Base-by-base conservation (phyloP, 2,329 filamentous ascomycete genomes). In the Phaeoacremonium minimum region DNA sequence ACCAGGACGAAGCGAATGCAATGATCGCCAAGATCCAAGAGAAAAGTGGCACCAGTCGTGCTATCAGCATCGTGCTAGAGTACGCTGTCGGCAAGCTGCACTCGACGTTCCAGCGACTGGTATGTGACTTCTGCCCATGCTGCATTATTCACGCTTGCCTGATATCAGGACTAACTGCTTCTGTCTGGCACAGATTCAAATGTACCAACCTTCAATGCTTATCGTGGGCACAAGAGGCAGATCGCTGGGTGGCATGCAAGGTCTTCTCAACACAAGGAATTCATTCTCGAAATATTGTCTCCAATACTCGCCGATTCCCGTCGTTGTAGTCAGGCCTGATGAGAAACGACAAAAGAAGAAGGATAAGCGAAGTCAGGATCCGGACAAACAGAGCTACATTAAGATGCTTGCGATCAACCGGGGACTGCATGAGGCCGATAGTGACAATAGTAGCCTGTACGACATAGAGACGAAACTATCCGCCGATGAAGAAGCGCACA, bases 271-370 rank as follows among this genome's bases (percentile, higher is more conserved):
- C 33, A 76, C 74, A 19, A 66, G 73, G 30, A 93, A 88, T 45
- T 93, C 86, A 1, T 90, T 95, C 30, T 94, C 87, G 17, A 95
- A 95, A 56, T 96, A 95, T 63, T 95, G 90, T 52, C 73, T 95
- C 11, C 90, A 96, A 56, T 90, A 95, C 57, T 95, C 87, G 2
- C 89, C 90, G 0, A 87, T 96, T 2, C 90, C 90, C 1, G 90
- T 95, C 7, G 90, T 95, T 18, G 90, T 96, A 19, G 90, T 95
- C 8, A 79, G 90, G 4, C 89, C 90, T 22, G 85, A 84, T 19
- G 85, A 86, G 43, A 94, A 94, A 64, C 83, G 90, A 15, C 78
- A 87, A 54, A 93, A 93, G 64, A 94, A 94, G 66, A 94, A 93
- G 63, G 75, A 77, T 41, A 95, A 95, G 67, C 81, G 90, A 18